Evolutionary conservation across 2,329 filamentous ascomycete species (phyloP).

Genomic region (Aspergillus ochraceus): DNA sequence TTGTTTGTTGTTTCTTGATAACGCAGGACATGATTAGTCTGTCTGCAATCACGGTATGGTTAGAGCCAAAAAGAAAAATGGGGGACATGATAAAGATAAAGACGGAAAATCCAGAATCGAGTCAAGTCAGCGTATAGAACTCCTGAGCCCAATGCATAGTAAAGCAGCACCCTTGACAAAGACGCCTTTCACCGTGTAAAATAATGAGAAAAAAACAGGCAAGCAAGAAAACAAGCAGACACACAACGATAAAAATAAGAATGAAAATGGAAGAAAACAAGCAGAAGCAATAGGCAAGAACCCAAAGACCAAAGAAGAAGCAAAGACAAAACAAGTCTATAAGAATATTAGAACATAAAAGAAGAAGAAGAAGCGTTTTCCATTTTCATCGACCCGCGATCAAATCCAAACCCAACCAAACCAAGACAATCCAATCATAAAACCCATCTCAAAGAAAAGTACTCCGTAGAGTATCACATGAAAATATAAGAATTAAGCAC

Average conservation of each 20-base stretch:
- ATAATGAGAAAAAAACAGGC: neutral
- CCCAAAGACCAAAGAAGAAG: neutral
- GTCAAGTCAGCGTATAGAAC: neutral
- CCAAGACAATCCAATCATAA: neutral
- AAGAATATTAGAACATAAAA: neutral
- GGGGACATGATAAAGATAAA: neutral
- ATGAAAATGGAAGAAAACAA: neutral
- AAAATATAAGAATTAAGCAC: conserved; percentile 6
- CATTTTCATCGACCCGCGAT: conserved; percentile 3
- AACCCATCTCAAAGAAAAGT: neutral
- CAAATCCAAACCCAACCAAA: neutral
- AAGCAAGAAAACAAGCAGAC: too few relatives aligned
- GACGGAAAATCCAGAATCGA: neutral
- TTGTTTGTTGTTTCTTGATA: too few relatives aligned
- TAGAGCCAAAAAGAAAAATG: neutral
- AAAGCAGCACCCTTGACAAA: neutral
- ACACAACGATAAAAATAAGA: too few relatives aligned
- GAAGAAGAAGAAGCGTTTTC: neutral
- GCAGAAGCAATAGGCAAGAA: neutral
- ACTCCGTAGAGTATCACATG: neutral
- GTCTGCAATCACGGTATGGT: neutral
- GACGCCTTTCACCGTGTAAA: neutral
- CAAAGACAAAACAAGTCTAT: neutral
- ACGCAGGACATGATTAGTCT: too few relatives aligned
- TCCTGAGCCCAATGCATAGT: neutral